Evolutionary conservation across 2,329 filamentous ascomycete species (phyloP), one percentile per base, ranked within the genome.

Genomic region (Helotiales sp.): DNA sequence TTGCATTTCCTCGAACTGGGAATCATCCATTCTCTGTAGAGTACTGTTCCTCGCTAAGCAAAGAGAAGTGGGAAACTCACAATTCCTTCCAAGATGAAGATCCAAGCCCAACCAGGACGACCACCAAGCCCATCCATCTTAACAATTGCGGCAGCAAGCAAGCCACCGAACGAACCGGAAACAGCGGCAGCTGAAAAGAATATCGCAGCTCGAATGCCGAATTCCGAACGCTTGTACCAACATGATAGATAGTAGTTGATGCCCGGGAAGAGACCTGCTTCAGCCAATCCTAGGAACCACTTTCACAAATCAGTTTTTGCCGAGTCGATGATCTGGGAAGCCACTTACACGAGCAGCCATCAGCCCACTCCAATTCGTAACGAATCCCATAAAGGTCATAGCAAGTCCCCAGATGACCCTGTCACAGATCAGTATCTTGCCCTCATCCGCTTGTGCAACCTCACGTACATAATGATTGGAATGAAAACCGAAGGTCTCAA

Each of bases 181-280:
- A 95, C 74, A 0, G 91, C 89, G 0, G 91, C 90, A 0, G 90
- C 89, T 0, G 89, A 91, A 76, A 95, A 96, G 77, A 95, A 93
- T 56, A 92, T 84, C 13, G 90, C 89, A 36, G 88, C 85, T 33
- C 91, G 84, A n/a, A 91, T 80, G 50, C 90, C 91, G 54, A 95
- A 89, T 67, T 96, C 91, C 15, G 80, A 83, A 33, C 90, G 81
- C 69, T 84, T 88, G 67, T 95, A 96, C 91, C 91, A 96, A 70
- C 89, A 93, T 0, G 86, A 89, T 0, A 95, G 80, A 69, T 92
- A 92, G 72, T 91, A 93, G 64, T 89, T 89, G 15, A 92, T 83
- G 1, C 87, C 88, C 0, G 89, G 89, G 68, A 90, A 91, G 0
- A 93, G 77, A 6, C 89, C 90, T 8, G 90, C 85, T 71, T 95